A percentile compares a stretch with the other conserved stretches of the same genome.
phyloP scores from a whole-genome alignment of 352 stramenopile genomes.

The Thalassiosira hispida region DNA sequence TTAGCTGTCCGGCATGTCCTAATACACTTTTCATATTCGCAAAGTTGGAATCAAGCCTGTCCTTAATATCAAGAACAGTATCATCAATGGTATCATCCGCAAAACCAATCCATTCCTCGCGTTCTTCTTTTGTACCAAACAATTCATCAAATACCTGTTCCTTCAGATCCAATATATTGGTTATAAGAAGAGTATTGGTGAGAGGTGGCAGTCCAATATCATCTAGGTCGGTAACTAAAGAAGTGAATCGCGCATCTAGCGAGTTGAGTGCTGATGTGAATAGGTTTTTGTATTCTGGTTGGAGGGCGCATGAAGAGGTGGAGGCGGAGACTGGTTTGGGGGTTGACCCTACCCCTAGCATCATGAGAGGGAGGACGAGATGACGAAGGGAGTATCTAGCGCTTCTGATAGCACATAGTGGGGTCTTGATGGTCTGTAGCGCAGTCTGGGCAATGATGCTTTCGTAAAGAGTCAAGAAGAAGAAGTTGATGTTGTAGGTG shows the following conservation, averaged over 20 bases:
- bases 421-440: too few relatives aligned
- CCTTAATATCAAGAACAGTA: background rate
- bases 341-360: too few relatives aligned
- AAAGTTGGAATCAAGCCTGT: background rate
- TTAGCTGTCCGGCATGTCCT: background rate
- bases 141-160: conserved; percentile 19
- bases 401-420: too few relatives aligned
- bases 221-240: background rate
- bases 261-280: background rate
- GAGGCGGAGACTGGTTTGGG: too few relatives aligned
- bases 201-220: background rate
- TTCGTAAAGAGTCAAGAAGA: too few relatives aligned
- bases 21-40: too few relatives aligned
- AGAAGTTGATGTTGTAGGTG: too few relatives aligned
- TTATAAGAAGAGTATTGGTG: background rate
- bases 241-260: background rate
- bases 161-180: conserved; percentile 15
- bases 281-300: too few relatives aligned
- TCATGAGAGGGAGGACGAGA: too few relatives aligned
- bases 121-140: conserved; percentile 17
- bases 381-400: too few relatives aligned
- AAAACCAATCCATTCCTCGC: conserved; percentile 16
- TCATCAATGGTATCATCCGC: background rate
- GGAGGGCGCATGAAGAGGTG: too few relatives aligned
- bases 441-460: too few relatives aligned